These are phyloP conservation scores for Talaromyces piceae DNA, from an alignment of 2,329 filamentous ascomycete species.

Conservation along the genomic window DNA sequence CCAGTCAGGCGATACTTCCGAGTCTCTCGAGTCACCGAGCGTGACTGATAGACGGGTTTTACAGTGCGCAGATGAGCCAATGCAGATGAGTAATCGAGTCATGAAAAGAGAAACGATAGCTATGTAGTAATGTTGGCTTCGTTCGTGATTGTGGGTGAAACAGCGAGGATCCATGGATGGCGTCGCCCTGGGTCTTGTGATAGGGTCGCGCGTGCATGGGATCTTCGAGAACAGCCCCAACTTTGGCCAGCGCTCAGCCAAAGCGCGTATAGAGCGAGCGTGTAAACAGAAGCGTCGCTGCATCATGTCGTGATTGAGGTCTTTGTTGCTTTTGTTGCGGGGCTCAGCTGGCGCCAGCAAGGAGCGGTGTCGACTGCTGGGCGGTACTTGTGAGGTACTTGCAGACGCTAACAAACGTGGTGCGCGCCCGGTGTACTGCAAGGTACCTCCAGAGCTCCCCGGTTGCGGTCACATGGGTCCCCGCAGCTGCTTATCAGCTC, in stretches of 20 bases:
- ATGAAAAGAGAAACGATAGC: too few species aligned
- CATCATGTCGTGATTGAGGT: background rate
- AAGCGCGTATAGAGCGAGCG: too few species aligned
- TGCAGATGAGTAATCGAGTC: too few species aligned
- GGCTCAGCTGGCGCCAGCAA: background rate
- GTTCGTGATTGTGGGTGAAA: too few species aligned
- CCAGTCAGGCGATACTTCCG: slow-evolving; percentile 1
- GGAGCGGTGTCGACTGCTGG: background rate
- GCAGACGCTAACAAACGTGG: background rate
- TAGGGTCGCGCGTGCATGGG: background rate
- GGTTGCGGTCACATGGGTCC: background rate
- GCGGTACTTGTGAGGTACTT: background rate
- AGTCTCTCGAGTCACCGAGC: background rate
- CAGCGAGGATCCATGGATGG: background rate
- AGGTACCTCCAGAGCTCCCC: background rate
- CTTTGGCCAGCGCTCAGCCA: too few species aligned
- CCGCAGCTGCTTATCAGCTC: background rate
- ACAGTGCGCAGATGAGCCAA: too few species aligned
- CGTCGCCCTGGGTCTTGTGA: background rate
- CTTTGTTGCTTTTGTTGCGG: background rate
- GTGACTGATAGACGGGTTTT: too few species aligned
- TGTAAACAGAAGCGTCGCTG: background rate
- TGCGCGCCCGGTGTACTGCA: background rate
- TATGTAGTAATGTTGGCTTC: too few species aligned
- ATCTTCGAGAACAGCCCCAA: background rate